Percentiles rank a stretch among this genome's conserved stretches.
Conservation (phyloP, 495 filamentous ascomycete genomes). For the Aspergillus sparsus region DNA sequence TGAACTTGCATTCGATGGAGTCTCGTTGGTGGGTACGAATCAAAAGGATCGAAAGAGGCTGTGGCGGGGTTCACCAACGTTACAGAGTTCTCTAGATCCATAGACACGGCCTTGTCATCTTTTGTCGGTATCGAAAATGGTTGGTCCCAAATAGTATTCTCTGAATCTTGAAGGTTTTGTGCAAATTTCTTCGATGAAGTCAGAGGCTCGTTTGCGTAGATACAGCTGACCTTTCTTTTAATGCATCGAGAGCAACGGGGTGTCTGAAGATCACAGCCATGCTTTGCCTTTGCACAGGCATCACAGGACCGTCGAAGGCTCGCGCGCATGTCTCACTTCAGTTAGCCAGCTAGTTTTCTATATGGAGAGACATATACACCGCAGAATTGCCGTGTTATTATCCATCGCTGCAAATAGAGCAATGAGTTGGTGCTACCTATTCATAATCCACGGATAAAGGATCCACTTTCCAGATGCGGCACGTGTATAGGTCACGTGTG, state of each 20-base stretch:
- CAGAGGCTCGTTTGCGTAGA: constrained; percentile 51
- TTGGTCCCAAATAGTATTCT: constrained; percentile 10
- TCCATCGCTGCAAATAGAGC: no score
- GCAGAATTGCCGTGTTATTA: no score
- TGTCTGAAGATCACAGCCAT: constrained; percentile 49
- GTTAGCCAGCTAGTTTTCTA: no score
- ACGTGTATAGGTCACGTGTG: no score
- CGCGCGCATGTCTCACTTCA: constrained; percentile 35
- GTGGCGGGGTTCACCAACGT: constrained; percentile 1
- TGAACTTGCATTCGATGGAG: constrained; percentile 48
- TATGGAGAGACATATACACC: no score
- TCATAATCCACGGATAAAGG: no score
- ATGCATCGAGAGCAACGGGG: constrained; percentile 53
- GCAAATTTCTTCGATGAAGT: constrained; percentile 16
- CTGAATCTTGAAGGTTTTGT: neutral
- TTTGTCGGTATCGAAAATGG: constrained; percentile 14
- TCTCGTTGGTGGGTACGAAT: constrained; percentile 52
- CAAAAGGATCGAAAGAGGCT: constrained; percentile 49
- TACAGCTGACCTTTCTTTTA: constrained; percentile 43
- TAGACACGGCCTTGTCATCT: no score
- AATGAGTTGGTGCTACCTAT: no score
- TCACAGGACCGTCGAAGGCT: constrained; percentile 53
- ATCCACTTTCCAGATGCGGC: no score
- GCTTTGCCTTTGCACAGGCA: constrained; percentile 51
- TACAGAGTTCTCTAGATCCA: neutral